These are phyloP conservation scores for Pythium vanterpoolii DNA, from an alignment of 352 stramenopile species.

Conservation along the genomic window DNA sequence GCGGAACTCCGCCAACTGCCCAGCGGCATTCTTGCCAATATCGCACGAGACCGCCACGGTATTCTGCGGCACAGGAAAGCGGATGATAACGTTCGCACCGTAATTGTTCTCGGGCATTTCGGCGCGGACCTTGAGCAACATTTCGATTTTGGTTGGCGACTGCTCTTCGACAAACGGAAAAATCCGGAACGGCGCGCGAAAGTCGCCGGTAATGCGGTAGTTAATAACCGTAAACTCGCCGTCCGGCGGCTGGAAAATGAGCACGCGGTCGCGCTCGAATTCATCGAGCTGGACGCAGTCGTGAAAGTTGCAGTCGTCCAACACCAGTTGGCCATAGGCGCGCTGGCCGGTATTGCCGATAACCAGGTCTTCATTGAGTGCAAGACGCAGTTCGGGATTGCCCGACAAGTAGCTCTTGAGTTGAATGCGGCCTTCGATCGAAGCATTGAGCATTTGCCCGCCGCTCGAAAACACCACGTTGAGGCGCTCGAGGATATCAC, in stretches of 20 bases:
- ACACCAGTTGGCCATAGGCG: constrained; percentile 89
- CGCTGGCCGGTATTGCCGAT: constrained; percentile 85
- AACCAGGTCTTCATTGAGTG: constrained; percentile 97
- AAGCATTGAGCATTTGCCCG: constrained; percentile 96
- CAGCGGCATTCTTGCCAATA: constrained; percentile 68
- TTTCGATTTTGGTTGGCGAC: constrained; percentile 93
- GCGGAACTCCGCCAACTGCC: constrained; percentile 94
- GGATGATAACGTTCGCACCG: constrained; percentile 95
- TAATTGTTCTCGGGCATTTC: constrained; percentile 95
- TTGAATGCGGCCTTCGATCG: constrained; percentile 97
- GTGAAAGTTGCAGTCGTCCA: constrained; percentile 99
- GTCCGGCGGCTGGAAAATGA: constrained; percentile 85
- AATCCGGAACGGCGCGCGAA: constrained; percentile 96
- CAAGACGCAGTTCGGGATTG: constrained; percentile 95
- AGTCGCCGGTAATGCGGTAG: constrained; percentile 98
- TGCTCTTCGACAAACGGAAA: constrained; percentile 97
- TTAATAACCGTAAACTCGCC: constrained; percentile 92
- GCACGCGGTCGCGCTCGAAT: constrained; percentile 87
- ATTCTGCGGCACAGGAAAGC: constrained; percentile 91
- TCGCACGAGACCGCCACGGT: constrained; percentile 77
- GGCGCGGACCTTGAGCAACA: constrained; percentile 90
- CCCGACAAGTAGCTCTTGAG: constrained; percentile 99
- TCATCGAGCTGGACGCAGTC: constrained; percentile 97
- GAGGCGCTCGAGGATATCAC: constrained; percentile 98
- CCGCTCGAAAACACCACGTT: constrained; percentile 97